Conservation (phyloP, 1,284 basidiomycete species). For the Cutaneotrichosporon sp. region DNA sequence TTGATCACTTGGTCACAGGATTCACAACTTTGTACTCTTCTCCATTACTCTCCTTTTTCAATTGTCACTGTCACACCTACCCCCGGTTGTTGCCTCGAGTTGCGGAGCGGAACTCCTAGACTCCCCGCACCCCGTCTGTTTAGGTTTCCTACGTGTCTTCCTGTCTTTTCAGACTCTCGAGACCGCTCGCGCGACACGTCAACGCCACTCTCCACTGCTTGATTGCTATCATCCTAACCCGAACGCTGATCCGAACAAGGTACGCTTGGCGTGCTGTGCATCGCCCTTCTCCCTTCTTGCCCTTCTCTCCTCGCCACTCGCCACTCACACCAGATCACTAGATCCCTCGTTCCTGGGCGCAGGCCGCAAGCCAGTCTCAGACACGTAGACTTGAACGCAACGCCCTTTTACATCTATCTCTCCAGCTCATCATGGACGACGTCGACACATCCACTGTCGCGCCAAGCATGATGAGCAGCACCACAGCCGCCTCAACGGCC, state of each 20-base stretch:
- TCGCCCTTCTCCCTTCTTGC: not conserved
- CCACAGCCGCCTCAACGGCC: conserved; percentile 7
- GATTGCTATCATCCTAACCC: not conserved
- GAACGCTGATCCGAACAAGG: not conserved
- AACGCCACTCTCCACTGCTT: not conserved
- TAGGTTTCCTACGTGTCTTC: not conserved
- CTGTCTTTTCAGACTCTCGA: not conserved
- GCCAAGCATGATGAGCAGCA: conserved; percentile 12
- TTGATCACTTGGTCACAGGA: not conserved
- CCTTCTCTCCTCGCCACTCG: not conserved
- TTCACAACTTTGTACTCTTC: not conserved
- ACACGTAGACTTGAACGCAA: not conserved
- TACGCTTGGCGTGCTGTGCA: not conserved
- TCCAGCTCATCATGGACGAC: not conserved
- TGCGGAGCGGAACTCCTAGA: not conserved
- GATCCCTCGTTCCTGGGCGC: not conserved
- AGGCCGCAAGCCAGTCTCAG: not conserved
- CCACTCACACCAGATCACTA: conserved; percentile 4
- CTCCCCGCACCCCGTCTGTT: not conserved
- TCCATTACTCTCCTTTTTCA: not conserved
- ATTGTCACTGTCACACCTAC: not conserved
- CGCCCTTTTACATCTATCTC: not conserved
- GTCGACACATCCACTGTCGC: not conserved
- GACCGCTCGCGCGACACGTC: not conserved
- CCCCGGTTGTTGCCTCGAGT: not conserved